These are phyloP conservation scores for Blechomonas ayalai DNA, from an alignment of 208 protist species.

Conservation along the genomic window DNA sequence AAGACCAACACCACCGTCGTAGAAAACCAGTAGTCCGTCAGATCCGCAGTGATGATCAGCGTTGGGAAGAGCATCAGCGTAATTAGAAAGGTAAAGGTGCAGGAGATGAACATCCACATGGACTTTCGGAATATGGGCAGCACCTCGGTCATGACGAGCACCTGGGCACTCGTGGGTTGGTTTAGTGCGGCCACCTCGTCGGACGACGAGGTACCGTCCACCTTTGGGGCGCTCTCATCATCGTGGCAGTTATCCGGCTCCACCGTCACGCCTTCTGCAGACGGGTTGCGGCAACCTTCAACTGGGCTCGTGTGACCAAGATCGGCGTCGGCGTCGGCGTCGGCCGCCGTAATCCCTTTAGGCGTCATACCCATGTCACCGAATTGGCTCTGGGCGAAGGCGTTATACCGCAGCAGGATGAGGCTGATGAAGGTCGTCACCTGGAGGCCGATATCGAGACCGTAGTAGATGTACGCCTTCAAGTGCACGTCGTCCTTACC, in stretches of 20 bases:
- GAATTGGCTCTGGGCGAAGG: constrained; percentile 29
- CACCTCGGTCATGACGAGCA: no score
- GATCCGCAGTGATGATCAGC: constrained; percentile 31
- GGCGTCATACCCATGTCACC: constrained; percentile 8
- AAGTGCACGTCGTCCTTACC: constrained; percentile 23
- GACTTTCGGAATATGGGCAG: constrained; percentile 10
- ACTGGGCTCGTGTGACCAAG: no score
- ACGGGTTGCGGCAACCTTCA: no score
- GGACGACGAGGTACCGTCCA: no score
- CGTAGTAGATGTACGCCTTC: constrained; percentile 50
- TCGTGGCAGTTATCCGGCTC: not conserved
- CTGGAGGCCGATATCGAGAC: constrained; percentile 33
- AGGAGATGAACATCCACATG: constrained; percentile 29
- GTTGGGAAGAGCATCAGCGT: constrained; percentile 56
- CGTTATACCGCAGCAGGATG: constrained; percentile 30
- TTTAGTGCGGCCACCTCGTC: no score
- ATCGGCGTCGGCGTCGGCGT: no score
- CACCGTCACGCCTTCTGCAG: no score
- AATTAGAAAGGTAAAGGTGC: constrained; percentile 38
- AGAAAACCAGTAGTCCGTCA: constrained; percentile 40
- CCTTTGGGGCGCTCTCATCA: constrained; percentile 1
- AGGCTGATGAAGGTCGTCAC: constrained; percentile 22
- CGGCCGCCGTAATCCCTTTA: not conserved
- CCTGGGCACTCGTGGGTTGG: no score
- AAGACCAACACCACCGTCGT: constrained; percentile 51